Percentiles rank a stretch among this genome's conserved stretches.
Evolutionary conservation across 345 rosid genomes (phyloP).

Genomic region (Citrus hindsii): DNA sequence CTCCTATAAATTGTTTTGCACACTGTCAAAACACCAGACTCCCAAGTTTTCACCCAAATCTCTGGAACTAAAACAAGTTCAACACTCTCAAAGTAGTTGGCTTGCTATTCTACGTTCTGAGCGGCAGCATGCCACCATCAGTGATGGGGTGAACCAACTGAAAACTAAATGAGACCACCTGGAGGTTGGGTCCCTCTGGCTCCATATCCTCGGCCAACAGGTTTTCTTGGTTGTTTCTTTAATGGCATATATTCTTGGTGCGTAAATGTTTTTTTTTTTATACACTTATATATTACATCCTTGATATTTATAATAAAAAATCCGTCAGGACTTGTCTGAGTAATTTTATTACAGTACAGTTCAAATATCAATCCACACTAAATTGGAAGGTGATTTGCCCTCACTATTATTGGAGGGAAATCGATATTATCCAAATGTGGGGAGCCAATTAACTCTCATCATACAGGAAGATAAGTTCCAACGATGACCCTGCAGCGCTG

Average conservation of each 20-base stretch:
- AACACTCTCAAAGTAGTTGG: not conserved
- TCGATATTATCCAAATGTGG: rapidly evolving
- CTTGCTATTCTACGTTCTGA: not conserved
- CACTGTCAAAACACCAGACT: not conserved
- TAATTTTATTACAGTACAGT: too few species aligned
- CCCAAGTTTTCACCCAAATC: not conserved
- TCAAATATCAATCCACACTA: rapidly evolving
- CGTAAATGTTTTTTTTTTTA: not conserved
- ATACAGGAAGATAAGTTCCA: rapidly evolving
- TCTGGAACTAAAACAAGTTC: not conserved
- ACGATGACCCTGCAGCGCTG: too few species aligned
- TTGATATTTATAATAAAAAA: too few species aligned
- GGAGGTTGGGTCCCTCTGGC: constrained; percentile 5
- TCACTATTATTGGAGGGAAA: too few species aligned
- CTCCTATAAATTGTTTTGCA: not conserved
- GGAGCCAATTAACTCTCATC: rapidly evolving
- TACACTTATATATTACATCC: too few species aligned
- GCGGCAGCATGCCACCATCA: not conserved
- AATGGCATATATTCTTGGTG: constrained; percentile 31
- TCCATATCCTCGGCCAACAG: constrained; percentile 7
- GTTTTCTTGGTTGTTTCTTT: constrained; percentile 16
- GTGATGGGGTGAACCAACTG: not conserved
- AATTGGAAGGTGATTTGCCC: too few species aligned
- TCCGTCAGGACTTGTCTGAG: rapidly evolving
- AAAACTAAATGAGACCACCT: not conserved